Conservation (phyloP, 179 eudicot species). For the Vitellaria paradoxa region DNA sequence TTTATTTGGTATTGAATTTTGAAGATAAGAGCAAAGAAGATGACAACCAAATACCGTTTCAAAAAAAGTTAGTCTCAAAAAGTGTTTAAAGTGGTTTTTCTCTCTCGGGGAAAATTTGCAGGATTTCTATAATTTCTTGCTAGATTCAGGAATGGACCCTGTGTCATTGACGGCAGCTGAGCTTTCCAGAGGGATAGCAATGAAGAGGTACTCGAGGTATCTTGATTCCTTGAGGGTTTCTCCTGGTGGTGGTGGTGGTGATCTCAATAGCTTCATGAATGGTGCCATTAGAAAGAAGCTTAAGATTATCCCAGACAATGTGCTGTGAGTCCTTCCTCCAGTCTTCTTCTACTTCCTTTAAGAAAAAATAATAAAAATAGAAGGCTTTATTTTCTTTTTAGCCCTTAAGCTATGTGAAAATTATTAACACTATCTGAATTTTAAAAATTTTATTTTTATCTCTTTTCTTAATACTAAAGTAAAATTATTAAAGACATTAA, state of each 20-base stretch:
- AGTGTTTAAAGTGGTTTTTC: background rate
- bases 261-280: slow-evolving; percentile 55
- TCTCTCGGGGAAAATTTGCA: slow-evolving; percentile 18
- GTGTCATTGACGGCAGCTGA: slow-evolving; percentile 31
- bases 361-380: too few species aligned
- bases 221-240: slow-evolving; percentile 27
- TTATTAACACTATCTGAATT: too few species aligned
- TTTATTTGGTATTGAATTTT: too few species aligned
- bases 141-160: slow-evolving; percentile 62
- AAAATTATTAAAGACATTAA: too few species aligned
- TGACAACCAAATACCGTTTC: too few species aligned
- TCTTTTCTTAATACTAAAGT: too few species aligned
- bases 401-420: too few species aligned
- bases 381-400: too few species aligned
- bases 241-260: slow-evolving; percentile 24
- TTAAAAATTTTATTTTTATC: too few species aligned
- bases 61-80: background rate
- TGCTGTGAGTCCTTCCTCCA: slow-evolving; percentile 40
- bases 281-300: slow-evolving; percentile 68
- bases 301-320: slow-evolving; percentile 59
- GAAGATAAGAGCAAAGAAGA: too few species aligned
- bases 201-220: slow-evolving; percentile 56
- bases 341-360: too few species aligned
- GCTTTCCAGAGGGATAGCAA: slow-evolving; percentile 29
- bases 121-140: slow-evolving; percentile 82